These are phyloP conservation scores for Solanum tarapatanum DNA, from an alignment of 257 asterid genomes.

Conservation along the genomic window DNA sequence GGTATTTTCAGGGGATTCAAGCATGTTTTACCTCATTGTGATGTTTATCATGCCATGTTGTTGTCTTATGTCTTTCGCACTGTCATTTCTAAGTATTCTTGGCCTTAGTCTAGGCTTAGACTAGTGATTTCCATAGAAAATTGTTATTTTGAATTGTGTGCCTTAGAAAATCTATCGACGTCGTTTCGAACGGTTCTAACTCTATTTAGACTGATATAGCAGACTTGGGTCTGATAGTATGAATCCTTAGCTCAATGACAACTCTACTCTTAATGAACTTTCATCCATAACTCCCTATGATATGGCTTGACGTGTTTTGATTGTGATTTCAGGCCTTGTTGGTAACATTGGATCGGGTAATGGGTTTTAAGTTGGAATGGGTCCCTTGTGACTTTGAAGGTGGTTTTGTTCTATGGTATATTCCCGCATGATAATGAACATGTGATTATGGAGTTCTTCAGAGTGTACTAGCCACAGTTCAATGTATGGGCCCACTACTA, in stretches of 20 bases:
- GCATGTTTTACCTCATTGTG: background rate
- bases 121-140: background rate
- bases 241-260: background rate
- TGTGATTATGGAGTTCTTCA: background rate
- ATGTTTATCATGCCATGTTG: background rate
- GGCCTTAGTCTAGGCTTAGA: background rate
- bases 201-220: background rate
- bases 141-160: background rate
- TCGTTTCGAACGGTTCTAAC: no score
- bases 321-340: background rate
- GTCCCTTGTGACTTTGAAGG: background rate
- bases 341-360: background rate
- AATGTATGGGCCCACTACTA: background rate
- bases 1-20: background rate
- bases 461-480: no score
- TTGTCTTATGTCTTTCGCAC: background rate
- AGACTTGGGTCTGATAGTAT: background rate
- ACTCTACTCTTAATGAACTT: background rate
- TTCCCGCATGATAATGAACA: background rate
- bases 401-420: background rate
- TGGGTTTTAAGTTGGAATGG: background rate
- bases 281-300: background rate
- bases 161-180: background rate
- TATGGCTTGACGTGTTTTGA: background rate
- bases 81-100: background rate